Evolutionary conservation across 2,329 filamentous ascomycete genomes (phyloP), one percentile per base, ranked within the genome.

Genomic region (Diaporthe sp.): DNA sequence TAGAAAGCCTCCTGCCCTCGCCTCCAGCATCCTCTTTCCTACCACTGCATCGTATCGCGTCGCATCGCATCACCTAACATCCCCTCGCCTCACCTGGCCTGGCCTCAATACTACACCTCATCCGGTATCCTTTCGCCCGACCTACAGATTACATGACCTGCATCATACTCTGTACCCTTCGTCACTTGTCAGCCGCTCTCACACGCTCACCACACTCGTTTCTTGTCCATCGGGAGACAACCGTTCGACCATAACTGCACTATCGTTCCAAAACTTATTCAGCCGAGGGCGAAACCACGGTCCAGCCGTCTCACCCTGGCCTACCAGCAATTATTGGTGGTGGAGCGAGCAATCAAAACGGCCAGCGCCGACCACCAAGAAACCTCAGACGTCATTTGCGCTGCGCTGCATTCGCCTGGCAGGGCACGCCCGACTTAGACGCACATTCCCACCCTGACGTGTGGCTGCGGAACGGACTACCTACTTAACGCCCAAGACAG

Each of bases 311-410:
- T 51, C 57, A 58, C 22, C 74, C 53, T 60, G 70, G 73, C 75
- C 39, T 71, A 34, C 49, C 51, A 55, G n/a, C 53, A 57, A 46
- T 75, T 55, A 73, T 75, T 75, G 60, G 61, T 42, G 75, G 75
- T 76, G 75, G 75, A 75, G 68, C 73, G 70, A 71, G 75, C 73
- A 75, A 75, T 76, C 68, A 76, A 73, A 76, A 76, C 44, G 57
- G 57, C 71, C 55, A 71, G 49, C 65, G 57, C 75, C 70, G 31
- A 49, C 44, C 34, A 28, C 34, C 55, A 49, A 49, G 25, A 57
- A 71, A 44, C 62, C 46, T 46, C n/a, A 22, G 74, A 75, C 72
- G 72, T 62, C 75, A 76, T 75, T 55, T 55, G 51, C 72, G 31
- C 65, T 53, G 46, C 55, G 25, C 62, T 28, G 25, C 55, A 49